Conservation (phyloP, 345 rosid genomes). For the Streptanthus diversifolius region DNA sequence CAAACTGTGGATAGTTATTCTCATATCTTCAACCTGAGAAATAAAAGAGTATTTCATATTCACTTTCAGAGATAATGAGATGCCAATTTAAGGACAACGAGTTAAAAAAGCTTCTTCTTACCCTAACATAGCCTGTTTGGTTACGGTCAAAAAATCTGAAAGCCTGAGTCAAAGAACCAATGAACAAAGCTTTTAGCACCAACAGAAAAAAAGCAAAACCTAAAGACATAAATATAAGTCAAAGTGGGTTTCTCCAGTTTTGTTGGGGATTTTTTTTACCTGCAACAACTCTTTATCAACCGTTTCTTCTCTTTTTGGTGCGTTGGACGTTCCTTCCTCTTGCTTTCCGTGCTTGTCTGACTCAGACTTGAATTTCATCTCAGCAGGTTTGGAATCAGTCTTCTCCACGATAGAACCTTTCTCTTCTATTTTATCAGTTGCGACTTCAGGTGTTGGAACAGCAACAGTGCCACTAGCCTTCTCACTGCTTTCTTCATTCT, state of each 20-base stretch:
- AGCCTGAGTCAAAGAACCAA: conserved; percentile 48
- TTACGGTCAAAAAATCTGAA: conserved; percentile 94
- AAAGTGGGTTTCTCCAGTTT: not conserved
- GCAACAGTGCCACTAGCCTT: conserved; percentile 25
- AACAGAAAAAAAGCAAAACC: not conserved
- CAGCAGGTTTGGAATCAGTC: conserved; percentile 33
- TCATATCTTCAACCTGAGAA: conserved; percentile 89
- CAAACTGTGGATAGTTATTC: conserved; percentile 78
- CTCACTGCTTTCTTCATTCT: conserved; percentile 45
- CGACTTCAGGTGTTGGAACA: conserved; percentile 23
- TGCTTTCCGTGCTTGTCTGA: conserved; percentile 32
- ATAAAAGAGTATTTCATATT: not conserved
- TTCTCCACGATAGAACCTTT: conserved; percentile 33
- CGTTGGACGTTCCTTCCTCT: conserved; percentile 35
- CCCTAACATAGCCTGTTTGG: conserved; percentile 80
- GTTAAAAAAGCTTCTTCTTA: conserved; percentile 24
- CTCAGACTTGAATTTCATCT: conserved; percentile 36
- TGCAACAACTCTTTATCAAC: conserved; percentile 78
- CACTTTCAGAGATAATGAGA: not conserved
- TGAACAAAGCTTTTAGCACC: conserved; percentile 10
- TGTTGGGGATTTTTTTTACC: conserved; percentile 38
- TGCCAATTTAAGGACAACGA: not conserved
- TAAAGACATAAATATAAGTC: not conserved
- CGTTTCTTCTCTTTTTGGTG: conserved; percentile 41
- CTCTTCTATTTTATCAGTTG: conserved; percentile 41